Base-by-base conservation (phyloP, 1,284 basidiomycete genomes). In the Thecaphora frezii region DNA sequence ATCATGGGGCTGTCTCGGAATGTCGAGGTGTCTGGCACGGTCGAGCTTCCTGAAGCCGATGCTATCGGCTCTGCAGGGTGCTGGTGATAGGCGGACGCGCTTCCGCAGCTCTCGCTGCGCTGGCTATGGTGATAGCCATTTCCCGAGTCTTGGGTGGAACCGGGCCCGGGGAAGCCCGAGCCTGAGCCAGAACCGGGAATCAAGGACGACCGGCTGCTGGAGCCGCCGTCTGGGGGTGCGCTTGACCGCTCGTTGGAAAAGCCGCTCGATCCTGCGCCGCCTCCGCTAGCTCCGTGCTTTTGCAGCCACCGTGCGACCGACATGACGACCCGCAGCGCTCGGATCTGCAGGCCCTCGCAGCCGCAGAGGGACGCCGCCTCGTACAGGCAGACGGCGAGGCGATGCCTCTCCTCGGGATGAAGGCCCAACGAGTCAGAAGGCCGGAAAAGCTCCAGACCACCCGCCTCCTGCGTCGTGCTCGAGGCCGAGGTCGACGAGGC, bases 281-380 rank as follows among this genome's bases (percentile, higher is more conserved):
- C 58, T n/a, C 63, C 30, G 39, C 39, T 47, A 23, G 56, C 51
- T 4, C 64, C 59, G 51, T 66, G 64, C 53, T 62, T 66, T 48
- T 66, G 64, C 49, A 68, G 48, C 64, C 64, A 66, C 10, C 64
- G 58, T 12, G 64, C 64, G 37, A 66, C 61, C 24, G 59, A 60
- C 70, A 75, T 72, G 40, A 73, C 68, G 37, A 61, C 64, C 18
- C 73, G 50, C 23, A 76, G 49, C 2, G 74, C 71, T 85, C 91
- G 84, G 66, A 94, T 91, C 74, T 94, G 90, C 49, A 97, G 81
- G 71, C 88, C 89, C 66, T 90, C 86, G 78, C 89, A 90, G 68
- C 87, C 89, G 74, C 91, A 93, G 10, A 96, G 82, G 1, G 91
- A 92, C 5, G 93, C 91, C 7, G 94, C 90, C 77, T 94, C 92